phyloP scores from a whole-genome alignment of 805 yeast genomes.

The Candida nonsorbophila region DNA sequence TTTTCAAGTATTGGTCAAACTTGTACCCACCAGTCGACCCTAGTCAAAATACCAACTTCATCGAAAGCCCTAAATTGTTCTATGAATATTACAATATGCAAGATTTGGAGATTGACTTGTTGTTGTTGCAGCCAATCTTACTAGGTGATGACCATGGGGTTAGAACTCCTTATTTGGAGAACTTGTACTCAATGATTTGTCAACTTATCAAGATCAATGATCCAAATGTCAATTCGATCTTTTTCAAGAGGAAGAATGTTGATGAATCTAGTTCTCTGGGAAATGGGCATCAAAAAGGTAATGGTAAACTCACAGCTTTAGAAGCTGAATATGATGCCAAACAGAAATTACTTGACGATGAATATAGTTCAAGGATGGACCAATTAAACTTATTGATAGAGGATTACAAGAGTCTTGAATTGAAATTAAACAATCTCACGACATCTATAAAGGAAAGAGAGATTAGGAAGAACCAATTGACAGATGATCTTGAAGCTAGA shows the following conservation, averaged over 20 bases:
- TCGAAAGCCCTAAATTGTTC: constrained; percentile 54
- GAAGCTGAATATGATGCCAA: background rate
- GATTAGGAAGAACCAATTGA: constrained; percentile 16
- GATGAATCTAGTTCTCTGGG: background rate
- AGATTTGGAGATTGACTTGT: constrained; percentile 64
- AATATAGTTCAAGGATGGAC: constrained; percentile 12
- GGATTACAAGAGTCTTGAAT: constrained; percentile 13
- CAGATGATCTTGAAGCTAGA: constrained; percentile 15
- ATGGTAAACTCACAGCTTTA: too few species aligned
- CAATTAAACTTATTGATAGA: constrained; percentile 15
- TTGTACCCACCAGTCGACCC: constrained; percentile 29
- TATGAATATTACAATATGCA: constrained; percentile 54
- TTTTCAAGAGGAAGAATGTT: constrained; percentile 20
- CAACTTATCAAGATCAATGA: constrained; percentile 51
- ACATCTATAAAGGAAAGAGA: constrained; percentile 14
- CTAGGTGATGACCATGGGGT: constrained; percentile 85
- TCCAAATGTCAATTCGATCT: constrained; percentile 15
- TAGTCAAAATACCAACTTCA: constrained; percentile 20
- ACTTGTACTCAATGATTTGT: constrained; percentile 71
- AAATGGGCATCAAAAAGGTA: background rate
- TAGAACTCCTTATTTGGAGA: constrained; percentile 87
- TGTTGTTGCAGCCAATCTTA: constrained; percentile 79
- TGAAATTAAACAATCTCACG: constrained; percentile 9
- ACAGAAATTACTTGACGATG: constrained; percentile 7
- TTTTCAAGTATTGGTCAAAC: constrained; percentile 50